Conservation (phyloP, 371 early-diverging fungal species). For the Syncephalastrum sp. region DNA sequence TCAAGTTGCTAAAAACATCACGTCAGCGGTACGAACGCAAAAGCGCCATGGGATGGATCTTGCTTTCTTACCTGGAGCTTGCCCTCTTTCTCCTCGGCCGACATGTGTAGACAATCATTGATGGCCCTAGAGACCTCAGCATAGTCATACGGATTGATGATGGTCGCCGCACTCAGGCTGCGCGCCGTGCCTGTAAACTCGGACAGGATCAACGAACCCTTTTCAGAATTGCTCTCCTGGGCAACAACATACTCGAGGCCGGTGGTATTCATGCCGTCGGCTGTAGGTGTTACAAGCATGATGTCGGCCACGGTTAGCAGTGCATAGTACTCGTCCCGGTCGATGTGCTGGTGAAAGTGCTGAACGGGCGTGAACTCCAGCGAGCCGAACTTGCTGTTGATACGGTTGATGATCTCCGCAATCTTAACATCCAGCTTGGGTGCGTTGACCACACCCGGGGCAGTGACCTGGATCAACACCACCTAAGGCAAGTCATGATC, state of each 20-base stretch:
- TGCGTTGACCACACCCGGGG: conserved; percentile 35
- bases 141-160: conserved; percentile 96
- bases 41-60: conserved; percentile 52
- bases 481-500: conserved; percentile 32
- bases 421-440: conserved; percentile 73
- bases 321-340: conserved; percentile 94
- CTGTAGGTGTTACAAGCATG: conserved; percentile 90
- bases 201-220: conserved; percentile 90
- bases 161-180: conserved; percentile 79
- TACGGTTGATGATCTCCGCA: conserved; percentile 85
- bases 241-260: conserved; percentile 97
- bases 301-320: conserved; percentile 93
- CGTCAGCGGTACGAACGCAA: conserved; percentile 50
- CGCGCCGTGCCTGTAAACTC: conserved; percentile 97
- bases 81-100: conserved; percentile 84
- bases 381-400: conserved; percentile 95
- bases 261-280: conserved; percentile 99
- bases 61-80: conserved; percentile 79
- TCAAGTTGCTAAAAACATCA: conserved; percentile 62
- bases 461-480: conserved; percentile 85
- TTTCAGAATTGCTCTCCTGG: conserved; percentile 75
- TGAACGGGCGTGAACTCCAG: conserved; percentile 96
- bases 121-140: conserved; percentile 85
- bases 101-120: conserved; percentile 76
- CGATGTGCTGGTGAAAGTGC: conserved; percentile 94